Conservation (phyloP, 495 filamentous ascomycete genomes). For the Neurospora sublineolata region DNA sequence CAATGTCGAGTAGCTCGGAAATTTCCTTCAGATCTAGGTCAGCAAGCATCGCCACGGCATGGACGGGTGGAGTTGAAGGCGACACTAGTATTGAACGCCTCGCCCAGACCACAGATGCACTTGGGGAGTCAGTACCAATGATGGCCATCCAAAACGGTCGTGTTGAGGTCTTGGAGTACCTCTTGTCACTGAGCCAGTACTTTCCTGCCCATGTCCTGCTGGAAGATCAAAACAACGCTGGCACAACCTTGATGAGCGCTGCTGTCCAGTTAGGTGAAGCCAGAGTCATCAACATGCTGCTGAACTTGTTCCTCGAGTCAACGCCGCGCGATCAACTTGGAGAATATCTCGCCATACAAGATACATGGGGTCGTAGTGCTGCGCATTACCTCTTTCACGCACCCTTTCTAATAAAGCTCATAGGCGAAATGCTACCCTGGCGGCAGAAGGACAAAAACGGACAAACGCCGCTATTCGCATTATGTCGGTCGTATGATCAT, state of each 20-base stretch:
- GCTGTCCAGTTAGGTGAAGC: slow-evolving; percentile 82
- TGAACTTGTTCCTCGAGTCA: slow-evolving; percentile 45
- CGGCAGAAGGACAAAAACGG: slow-evolving; percentile 85
- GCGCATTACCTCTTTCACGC: slow-evolving; percentile 96
- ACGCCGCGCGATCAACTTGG: slow-evolving; percentile 33
- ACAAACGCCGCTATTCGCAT: slow-evolving; percentile 88
- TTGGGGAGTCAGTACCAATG: slow-evolving; percentile 85
- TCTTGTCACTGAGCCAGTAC: slow-evolving; percentile 63
- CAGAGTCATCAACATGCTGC: slow-evolving; percentile 60
- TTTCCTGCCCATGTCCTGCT: slow-evolving; percentile 58
- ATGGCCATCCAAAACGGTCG: slow-evolving; percentile 83
- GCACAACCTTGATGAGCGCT: slow-evolving; percentile 80
- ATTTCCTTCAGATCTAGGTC: slow-evolving; percentile 67
- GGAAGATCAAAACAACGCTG: slow-evolving; percentile 76
- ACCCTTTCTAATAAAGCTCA: slow-evolving; percentile 60
- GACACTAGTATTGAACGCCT: slow-evolving; percentile 76
- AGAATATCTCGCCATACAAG: slow-evolving; percentile 61
- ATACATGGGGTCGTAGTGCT: slow-evolving; percentile 75
- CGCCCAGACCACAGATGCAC: slow-evolving; percentile 65
- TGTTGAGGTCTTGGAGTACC: slow-evolving; percentile 57
- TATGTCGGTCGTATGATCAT: slow-evolving; percentile 94
- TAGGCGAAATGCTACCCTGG: slow-evolving; percentile 78
- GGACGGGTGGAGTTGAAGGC: slow-evolving; percentile 62
- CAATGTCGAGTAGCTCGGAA: slow-evolving; percentile 80
- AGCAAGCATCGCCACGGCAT: slow-evolving; percentile 57